Evolutionary conservation across 768 basidiomycete species (phyloP), one percentile per base, ranked within the genome.

Genomic region (Infundibulicybe gibba): DNA sequence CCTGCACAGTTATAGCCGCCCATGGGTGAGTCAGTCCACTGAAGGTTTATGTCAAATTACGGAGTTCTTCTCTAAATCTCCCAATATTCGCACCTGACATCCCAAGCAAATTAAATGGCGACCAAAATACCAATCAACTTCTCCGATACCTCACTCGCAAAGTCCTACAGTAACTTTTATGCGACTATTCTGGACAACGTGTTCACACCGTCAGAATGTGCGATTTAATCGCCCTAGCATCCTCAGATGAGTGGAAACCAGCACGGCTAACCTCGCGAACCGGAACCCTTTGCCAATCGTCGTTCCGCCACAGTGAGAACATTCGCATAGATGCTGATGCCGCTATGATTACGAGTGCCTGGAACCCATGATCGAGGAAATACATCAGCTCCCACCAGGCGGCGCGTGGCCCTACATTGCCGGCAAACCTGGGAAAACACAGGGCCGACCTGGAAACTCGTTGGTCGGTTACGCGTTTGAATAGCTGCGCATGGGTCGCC

Each of bases 111-210:
- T 2, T 44, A 8, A 41, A 55, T 51, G 50, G 40, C 54, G 14
- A 31, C 10, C 2, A 33, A 41, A 3, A 30, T 45, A n/a, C 42
- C 44, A 51, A 53, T 57, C 39, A 62, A 69, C 51, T 65, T 70
- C 44, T 52, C 66, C 6, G 20, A 56, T 11, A 68, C 70, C 1
- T 32, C 56, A 1, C 47, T 72, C 14, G 53, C 55, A 32, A 47
- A 43, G 2, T 47, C 58, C 31, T 73, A 70, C 51, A 49, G 54
- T 4, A 59, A 58, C 30, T 61, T 61, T 40, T 73, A 66, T 45
- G 69, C 71, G 14, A 58, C 59, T 32, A 48, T 75, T 30, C 43
- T 75, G 12, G 71, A 73, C 58, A 53, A 70, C 44, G 58, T 70
- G 4, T 64, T 73, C 41, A 65, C 64, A 0, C 54, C 59, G 1